Evolutionary conservation across 345 rosid genomes (phyloP), one percentile per base, ranked within the genome.

Genomic region (Lepidium didymum): DNA sequence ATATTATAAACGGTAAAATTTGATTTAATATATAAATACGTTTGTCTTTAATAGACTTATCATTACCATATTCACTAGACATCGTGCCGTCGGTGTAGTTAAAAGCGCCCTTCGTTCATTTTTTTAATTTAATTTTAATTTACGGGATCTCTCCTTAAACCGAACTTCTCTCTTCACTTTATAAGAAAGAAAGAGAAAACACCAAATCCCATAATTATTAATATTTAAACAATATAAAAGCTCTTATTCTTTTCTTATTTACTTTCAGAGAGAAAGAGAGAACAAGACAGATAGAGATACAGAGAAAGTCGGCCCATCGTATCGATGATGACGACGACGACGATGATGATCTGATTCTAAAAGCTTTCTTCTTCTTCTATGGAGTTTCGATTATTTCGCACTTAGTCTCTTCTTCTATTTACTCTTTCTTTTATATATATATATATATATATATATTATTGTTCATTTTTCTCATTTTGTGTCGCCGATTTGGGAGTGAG

Each of bases 231-330:
- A 56, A 73, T 64, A 65, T 35, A 68, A 29, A 49, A 69, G 65
- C 55, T 31, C 44, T 41, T 52, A 70, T 76, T 81, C 75, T 65
- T 73, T 58, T 72, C 73, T 69, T 56, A 38, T 68, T 69, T 62
- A 65, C 64, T 55, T 73, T 57, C 68, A 70, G 33, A 62, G 62
- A 68, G 35, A 49, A 74, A 44, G 57, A 69, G 66, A 70, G 23
- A 49, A 40, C 16, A 5, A 25, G 41, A 68, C 52, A 69, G 61
- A 52, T 57, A 45, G 51, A 68, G 55, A 62, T 78, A 80, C 71
- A 60, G 80, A 73, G 74, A 62, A 78, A 43, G 72, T 74, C 85
- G 89, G 89, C 81, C 88, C 93, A 85, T 85, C 75, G 83, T 89
- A 89, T 85, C 90, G 85, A 84, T 75, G 81, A 75, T 59, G 67